These are phyloP conservation scores for Limonium bicolor DNA, from an alignment of 148 eudicot species.

Conservation along the genomic window DNA sequence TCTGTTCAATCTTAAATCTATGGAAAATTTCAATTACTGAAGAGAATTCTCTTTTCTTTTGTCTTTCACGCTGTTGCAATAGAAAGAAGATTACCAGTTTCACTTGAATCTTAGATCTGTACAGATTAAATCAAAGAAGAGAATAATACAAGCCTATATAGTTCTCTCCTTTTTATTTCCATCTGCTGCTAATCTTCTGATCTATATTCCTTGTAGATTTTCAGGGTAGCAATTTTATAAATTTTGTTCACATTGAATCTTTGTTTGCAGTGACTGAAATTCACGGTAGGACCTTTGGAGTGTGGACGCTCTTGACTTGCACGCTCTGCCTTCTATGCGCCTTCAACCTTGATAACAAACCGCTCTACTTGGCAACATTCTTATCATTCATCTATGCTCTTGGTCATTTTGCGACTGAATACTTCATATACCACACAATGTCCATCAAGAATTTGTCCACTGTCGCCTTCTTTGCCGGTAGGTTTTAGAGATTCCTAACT, in stretches of 20 bases:
- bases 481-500: neutral
- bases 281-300: conserved; percentile 94
- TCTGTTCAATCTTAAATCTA: too few species aligned
- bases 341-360: conserved; percentile 86
- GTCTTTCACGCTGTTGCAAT: too few species aligned
- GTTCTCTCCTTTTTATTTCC: too few species aligned
- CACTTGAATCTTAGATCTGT: too few species aligned
- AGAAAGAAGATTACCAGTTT: too few species aligned
- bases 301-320: conserved; percentile 92
- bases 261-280: conserved; percentile 68
- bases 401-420: conserved; percentile 82
- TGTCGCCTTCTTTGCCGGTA: conserved; percentile 92
- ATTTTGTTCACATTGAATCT: conserved; percentile 2
- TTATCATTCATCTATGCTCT: conserved; percentile 78
- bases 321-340: conserved; percentile 92
- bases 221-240: too few species aligned
- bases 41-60: too few species aligned
- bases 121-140: too few species aligned
- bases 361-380: conserved; percentile 67
- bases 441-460: conserved; percentile 65
- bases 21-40: too few species aligned
- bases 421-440: conserved; percentile 69
- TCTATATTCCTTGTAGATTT: too few species aligned
- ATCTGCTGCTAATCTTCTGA: too few species aligned
- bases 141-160: too few species aligned